A percentile compares a stretch with the other conserved stretches of the same genome.
Evolutionary conservation across 768 basidiomycete genomes (phyloP).

Genomic region (Phanerochaete carnosa): DNA sequence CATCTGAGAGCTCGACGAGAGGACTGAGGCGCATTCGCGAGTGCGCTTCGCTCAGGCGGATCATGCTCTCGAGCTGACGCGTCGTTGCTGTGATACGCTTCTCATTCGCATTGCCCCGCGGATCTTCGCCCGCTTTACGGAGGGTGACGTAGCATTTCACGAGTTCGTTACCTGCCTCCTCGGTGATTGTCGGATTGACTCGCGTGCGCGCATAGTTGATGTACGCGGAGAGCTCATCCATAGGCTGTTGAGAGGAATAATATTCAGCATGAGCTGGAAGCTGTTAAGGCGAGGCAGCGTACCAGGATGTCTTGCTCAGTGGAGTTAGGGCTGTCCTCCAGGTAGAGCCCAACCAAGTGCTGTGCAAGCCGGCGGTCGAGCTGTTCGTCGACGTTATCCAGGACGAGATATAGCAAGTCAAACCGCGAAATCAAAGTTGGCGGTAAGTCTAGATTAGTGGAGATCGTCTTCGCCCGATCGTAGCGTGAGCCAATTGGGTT

Average conservation of each 20-base stretch:
- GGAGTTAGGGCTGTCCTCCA: conserved; percentile 80
- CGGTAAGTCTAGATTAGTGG: conserved; percentile 94
- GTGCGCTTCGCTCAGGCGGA: conserved; percentile 93
- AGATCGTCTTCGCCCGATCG: conserved; percentile 87
- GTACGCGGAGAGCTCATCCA: conserved; percentile 89
- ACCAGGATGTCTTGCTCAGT: conserved; percentile 73
- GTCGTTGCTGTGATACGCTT: conserved; percentile 98
- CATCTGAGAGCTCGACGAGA: conserved; percentile 84
- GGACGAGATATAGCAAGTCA: conserved; percentile 91
- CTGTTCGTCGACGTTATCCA: conserved; percentile 90
- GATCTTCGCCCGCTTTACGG: conserved; percentile 88
- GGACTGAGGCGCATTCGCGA: conserved; percentile 92
- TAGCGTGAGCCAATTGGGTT: conserved; percentile 97
- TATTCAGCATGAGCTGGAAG: not conserved
- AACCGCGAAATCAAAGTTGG: conserved; percentile 98
- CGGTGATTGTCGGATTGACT: conserved; percentile 82
- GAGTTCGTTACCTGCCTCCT: conserved; percentile 80
- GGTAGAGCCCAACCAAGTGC: conserved; percentile 89
- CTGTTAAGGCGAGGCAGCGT: conserved; percentile 23
- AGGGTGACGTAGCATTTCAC: conserved; percentile 90
- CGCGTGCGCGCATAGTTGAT: conserved; percentile 89
- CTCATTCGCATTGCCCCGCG: conserved; percentile 64
- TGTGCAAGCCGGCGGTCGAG: conserved; percentile 86
- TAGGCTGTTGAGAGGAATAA: conserved; percentile 48
- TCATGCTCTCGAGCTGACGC: conserved; percentile 95